These are phyloP conservation scores for Apiotrichum porosum DNA, from an alignment of 1,284 basidiomycete species.

Conservation along the genomic window DNA sequence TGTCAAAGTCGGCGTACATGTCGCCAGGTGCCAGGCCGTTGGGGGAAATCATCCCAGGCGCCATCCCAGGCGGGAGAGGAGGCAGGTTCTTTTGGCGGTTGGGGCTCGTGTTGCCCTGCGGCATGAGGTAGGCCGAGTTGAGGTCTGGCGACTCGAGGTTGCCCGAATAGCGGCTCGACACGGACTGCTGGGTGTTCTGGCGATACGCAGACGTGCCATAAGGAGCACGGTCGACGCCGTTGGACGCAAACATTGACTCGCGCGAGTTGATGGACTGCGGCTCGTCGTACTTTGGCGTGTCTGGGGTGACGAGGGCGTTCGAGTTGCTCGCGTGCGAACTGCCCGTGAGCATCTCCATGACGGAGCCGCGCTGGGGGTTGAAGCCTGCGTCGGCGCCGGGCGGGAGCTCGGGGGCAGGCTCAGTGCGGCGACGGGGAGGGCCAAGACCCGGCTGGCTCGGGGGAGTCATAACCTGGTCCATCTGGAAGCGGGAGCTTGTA, in stretches of 20 bases:
- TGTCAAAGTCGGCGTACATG: constrained; percentile 7
- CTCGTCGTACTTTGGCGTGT: constrained; percentile 11
- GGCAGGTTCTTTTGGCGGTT: constrained; percentile 45
- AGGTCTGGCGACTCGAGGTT: constrained; percentile 13
- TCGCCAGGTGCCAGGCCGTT: constrained; percentile 3
- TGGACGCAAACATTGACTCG: neutral
- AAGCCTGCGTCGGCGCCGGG: constrained; percentile 13
- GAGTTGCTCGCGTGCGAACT: constrained; percentile 2
- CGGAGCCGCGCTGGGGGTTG: constrained; percentile 12
- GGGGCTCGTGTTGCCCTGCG: constrained; percentile 7
- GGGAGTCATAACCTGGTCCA: constrained; percentile 1
- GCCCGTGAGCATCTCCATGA: constrained; percentile 30
- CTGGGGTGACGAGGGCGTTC: constrained; percentile 1
- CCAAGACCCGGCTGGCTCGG: neutral
- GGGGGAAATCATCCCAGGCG: neutral
- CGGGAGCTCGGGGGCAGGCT: constrained; percentile 11
- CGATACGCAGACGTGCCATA: neutral
- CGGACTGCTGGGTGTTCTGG: constrained; percentile 15
- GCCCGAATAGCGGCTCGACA: constrained; percentile 15
- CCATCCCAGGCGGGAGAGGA: constrained; percentile 31
- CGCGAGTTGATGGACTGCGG: constrained; percentile 1
- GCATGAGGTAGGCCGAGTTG: too few relatives aligned
- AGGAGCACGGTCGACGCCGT: neutral
- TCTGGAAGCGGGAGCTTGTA: constrained; percentile 37
- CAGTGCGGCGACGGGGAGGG: constrained; percentile 8